Percentiles rank a stretch among this genome's conserved stretches.
These are phyloP conservation scores for Epichloe amarillans DNA, from an alignment of 2,329 filamentous ascomycete species.

Conservation along the genomic window DNA sequence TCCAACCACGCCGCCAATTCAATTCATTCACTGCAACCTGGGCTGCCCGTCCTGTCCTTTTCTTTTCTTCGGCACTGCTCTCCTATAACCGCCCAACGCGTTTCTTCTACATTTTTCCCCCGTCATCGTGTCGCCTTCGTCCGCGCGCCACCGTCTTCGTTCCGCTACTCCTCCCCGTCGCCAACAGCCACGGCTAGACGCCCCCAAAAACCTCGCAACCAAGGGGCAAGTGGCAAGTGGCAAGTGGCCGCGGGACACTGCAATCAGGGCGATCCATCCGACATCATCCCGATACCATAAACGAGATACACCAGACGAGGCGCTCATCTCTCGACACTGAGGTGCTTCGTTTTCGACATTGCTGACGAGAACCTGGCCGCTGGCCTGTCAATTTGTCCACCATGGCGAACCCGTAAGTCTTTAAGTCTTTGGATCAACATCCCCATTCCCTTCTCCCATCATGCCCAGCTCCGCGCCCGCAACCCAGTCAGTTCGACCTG, in stretches of 20 bases:
- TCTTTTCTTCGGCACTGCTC: neutral
- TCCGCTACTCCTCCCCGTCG: neutral
- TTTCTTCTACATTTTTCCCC: neutral
- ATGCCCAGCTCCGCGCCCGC: neutral
- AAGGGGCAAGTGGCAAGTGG: neutral
- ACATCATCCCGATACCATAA: neutral
- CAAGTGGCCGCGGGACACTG: neutral
- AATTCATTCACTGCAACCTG: neutral
- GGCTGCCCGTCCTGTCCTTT: neutral
- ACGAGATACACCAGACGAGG: neutral
- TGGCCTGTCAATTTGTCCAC: constrained; percentile 1
- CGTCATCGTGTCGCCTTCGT: neutral
- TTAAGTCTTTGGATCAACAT: constrained; percentile 4
- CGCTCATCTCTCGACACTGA: neutral
- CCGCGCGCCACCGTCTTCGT: neutral
- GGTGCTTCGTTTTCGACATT: neutral
- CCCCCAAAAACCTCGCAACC: neutral
- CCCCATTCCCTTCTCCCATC: neutral
- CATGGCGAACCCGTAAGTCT: constrained; percentile 13
- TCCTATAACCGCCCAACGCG: neutral
- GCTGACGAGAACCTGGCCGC: neutral
- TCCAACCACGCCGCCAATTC: neutral
- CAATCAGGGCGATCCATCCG: neutral
- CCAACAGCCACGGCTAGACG: neutral
- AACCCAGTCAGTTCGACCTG: neutral